These are phyloP conservation scores for Russula lepida DNA, from an alignment of 768 basidiomycete genomes.

Conservation along the genomic window DNA sequence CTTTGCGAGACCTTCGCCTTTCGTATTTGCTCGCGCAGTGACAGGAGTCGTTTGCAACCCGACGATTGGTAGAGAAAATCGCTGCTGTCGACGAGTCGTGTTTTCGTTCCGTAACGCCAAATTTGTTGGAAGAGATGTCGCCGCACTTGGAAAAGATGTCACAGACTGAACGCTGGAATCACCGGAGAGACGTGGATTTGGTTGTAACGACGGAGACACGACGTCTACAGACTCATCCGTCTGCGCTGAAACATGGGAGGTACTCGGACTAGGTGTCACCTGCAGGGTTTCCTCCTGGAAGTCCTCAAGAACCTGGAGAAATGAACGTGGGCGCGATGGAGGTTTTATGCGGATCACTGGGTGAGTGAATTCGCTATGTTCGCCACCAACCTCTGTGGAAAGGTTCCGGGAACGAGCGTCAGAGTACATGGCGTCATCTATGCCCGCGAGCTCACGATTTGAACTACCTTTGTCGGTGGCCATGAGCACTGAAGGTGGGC, in stretches of 20 bases:
- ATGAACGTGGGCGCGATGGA: constrained; percentile 47
- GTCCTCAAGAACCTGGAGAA: constrained; percentile 58
- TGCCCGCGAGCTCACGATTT: constrained; percentile 20
- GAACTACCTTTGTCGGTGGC: constrained; percentile 31
- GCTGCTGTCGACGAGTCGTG: constrained; percentile 52
- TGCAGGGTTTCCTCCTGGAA: constrained; percentile 32
- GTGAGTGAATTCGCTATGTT: constrained; percentile 15
- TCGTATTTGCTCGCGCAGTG: constrained; percentile 42
- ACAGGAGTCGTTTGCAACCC: constrained; percentile 67
- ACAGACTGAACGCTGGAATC: constrained; percentile 4
- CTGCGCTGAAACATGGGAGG: constrained; percentile 25
- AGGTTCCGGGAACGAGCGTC: background rate
- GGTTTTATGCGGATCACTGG: constrained; percentile 28
- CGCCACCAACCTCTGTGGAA: constrained; percentile 5
- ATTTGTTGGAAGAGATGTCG: background rate
- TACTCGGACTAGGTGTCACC: constrained; percentile 23
- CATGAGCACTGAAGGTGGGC: constrained; percentile 32
- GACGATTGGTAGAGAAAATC: constrained; percentile 72
- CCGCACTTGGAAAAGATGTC: background rate
- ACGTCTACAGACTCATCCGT: constrained; percentile 21
- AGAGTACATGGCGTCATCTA: constrained; percentile 19
- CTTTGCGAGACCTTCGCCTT: constrained; percentile 33
- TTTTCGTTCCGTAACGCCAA: constrained; percentile 40
- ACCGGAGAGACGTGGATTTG: constrained; percentile 12
- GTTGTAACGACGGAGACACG: constrained; percentile 22